A percentile compares a stretch with the other conserved stretches of the same genome.
phyloP scores from a whole-genome alignment of 345 rosid species.

The Eutrema yunnanense region DNA sequence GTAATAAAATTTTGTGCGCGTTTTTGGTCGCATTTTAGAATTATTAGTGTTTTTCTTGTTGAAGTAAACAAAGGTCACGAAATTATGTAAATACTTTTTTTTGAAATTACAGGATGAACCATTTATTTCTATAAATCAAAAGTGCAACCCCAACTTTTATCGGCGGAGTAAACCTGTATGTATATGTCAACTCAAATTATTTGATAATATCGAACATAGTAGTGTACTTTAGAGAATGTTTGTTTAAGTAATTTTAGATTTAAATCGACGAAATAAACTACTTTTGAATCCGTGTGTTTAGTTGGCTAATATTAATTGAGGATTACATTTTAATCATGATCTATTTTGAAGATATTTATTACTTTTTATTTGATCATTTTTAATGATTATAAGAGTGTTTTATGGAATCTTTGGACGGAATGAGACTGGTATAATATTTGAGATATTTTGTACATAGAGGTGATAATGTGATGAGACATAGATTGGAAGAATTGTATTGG shows the following conservation, averaged over 20 bases:
- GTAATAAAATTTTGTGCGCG: slow-evolving; percentile 22
- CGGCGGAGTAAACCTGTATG: background rate
- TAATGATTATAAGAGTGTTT: background rate
- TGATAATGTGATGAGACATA: no score
- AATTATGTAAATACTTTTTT: background rate
- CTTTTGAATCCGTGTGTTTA: background rate
- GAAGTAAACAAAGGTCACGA: slow-evolving; percentile 1
- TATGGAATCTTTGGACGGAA: background rate
- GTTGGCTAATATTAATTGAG: background rate
- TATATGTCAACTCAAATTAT: background rate
- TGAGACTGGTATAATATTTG: no score
- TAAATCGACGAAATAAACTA: background rate
- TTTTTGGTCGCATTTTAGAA: slow-evolving; percentile 7
- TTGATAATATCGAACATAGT: background rate
- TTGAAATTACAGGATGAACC: background rate
- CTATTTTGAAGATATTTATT: background rate
- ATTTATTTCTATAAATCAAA: background rate
- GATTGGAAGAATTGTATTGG: no score
- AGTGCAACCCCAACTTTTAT: background rate
- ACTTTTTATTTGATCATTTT: background rate
- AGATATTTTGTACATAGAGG: no score
- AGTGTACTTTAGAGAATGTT: background rate
- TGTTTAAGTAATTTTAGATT: background rate
- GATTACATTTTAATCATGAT: background rate
- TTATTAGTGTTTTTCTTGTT: background rate